These are phyloP conservation scores for Xylaria intraflava DNA, from an alignment of 495 filamentous ascomycete species.

Conservation along the genomic window DNA sequence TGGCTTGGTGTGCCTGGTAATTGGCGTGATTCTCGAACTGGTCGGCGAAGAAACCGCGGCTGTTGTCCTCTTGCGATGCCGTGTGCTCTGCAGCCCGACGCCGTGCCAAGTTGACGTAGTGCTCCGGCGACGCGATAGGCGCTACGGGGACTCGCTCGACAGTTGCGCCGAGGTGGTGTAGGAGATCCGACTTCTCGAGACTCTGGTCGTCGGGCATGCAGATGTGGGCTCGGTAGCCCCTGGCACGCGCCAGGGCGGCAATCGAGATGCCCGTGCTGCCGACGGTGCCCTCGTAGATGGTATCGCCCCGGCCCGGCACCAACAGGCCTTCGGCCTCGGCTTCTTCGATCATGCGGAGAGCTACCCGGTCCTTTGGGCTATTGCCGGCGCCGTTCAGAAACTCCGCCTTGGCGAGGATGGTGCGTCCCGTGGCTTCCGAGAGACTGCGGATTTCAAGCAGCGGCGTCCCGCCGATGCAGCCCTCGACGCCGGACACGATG, in stretches of 20 bases:
- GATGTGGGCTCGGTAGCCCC: slow-evolving; percentile 88
- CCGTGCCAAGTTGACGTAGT: slow-evolving; percentile 94
- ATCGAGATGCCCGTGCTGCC: slow-evolving; percentile 92
- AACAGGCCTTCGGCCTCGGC: slow-evolving; percentile 77
- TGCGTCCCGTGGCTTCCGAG: slow-evolving; percentile 85
- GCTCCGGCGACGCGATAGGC: slow-evolving; percentile 80
- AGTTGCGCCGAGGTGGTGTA: slow-evolving; percentile 81
- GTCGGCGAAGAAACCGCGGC: slow-evolving; percentile 82
- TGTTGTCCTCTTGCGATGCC: slow-evolving; percentile 30
- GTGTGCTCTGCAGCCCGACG: slow-evolving; percentile 65
- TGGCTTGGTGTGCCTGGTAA: slow-evolving; percentile 71
- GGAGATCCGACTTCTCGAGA: slow-evolving; percentile 78
- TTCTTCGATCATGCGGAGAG: slow-evolving; percentile 76
- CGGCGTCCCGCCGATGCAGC: slow-evolving; percentile 90
- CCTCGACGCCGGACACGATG: slow-evolving; percentile 70
- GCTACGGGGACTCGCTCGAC: slow-evolving; percentile 86
- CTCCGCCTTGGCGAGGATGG: slow-evolving; percentile 93
- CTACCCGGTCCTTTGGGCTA: slow-evolving; percentile 93
- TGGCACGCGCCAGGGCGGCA: slow-evolving; percentile 77
- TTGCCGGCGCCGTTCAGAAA: slow-evolving; percentile 94
- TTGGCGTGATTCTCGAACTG: slow-evolving; percentile 92
- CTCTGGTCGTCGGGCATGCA: slow-evolving; percentile 95
- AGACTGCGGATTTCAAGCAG: slow-evolving; percentile 81
- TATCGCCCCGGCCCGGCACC: slow-evolving; percentile 75
- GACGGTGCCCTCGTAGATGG: slow-evolving; percentile 95